phyloP scores from a whole-genome alignment of 306 rosid genomes.

The Benincasa hispida region DNA sequence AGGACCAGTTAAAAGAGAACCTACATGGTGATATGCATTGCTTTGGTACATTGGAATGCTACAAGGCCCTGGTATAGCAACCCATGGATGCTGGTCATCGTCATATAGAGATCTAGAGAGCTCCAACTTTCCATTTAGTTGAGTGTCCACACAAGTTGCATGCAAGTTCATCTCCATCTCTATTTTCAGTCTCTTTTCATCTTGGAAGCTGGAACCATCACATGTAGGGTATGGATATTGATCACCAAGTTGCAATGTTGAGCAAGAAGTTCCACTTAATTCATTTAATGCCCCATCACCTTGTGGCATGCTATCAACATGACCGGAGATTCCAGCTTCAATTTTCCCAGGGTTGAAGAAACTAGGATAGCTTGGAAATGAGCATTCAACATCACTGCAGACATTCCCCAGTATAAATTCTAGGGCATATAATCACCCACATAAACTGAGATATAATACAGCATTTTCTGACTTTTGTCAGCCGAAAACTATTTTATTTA shows the following conservation, averaged over 20 bases:
- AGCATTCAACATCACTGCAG: conserved; percentile 70
- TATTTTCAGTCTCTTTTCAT: conserved; percentile 42
- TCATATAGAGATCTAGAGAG: conserved; percentile 11
- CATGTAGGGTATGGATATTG: conserved; percentile 65
- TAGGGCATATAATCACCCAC: conserved; percentile 1
- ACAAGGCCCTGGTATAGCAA: conserved; percentile 59
- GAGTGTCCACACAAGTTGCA: conserved; percentile 45
- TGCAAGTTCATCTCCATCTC: conserved; percentile 40
- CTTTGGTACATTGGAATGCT: conserved; percentile 22
- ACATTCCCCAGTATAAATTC: background rate
- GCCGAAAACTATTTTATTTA: background rate
- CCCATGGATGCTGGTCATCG: conserved; percentile 47
- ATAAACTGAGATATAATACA: background rate
- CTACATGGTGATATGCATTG: conserved; percentile 4
- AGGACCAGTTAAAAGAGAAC: background rate
- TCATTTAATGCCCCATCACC: conserved; percentile 14
- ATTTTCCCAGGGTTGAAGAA: conserved; percentile 30
- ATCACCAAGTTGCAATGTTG: conserved; percentile 42
- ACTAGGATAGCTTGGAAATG: conserved; percentile 42
- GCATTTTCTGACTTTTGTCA: background rate
- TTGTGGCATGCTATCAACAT: conserved; percentile 28
- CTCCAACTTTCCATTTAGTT: conserved; percentile 50
- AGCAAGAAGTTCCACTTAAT: conserved; percentile 32
- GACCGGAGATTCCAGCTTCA: conserved; percentile 32
- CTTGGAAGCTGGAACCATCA: conserved; percentile 39